Percentiles rank a stretch among this genome's conserved stretches.
These are phyloP conservation scores for Puccinia polysora DNA, from an alignment of 1,284 basidiomycete species.

Conservation along the genomic window DNA sequence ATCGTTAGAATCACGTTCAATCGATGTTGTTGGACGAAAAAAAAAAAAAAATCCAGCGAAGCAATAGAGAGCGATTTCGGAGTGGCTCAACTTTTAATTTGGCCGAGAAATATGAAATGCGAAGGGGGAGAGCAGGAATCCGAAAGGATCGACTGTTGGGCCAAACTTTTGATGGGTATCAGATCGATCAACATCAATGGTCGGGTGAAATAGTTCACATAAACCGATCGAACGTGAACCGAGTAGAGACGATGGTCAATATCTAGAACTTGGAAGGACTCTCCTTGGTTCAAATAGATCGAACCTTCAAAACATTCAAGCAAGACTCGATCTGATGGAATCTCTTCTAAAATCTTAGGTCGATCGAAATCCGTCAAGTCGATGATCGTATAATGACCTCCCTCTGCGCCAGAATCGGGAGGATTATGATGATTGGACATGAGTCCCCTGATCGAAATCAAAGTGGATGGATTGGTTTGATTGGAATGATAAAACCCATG, in stretches of 20 bases:
- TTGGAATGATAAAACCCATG: constrained; percentile 59
- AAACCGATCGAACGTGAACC: constrained; percentile 2
- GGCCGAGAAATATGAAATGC: constrained; percentile 2
- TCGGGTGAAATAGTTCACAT: constrained; percentile 28
- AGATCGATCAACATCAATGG: background rate
- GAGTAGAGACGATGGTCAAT: background rate
- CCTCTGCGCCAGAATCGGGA: constrained; percentile 67
- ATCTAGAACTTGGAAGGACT: background rate
- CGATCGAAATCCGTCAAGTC: constrained; percentile 59
- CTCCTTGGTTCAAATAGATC: constrained; percentile 54
- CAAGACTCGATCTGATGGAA: constrained; percentile 76
- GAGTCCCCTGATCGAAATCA: constrained; percentile 16
- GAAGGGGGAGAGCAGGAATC: constrained; percentile 14
- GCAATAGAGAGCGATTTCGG: no score
- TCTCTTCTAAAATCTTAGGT: constrained; percentile 67
- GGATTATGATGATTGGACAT: constrained; percentile 62
- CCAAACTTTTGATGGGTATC: background rate
- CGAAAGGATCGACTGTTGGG: constrained; percentile 8
- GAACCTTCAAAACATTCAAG: constrained; percentile 68
- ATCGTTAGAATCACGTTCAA: background rate
- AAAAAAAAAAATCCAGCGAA: background rate
- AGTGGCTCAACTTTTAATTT: constrained; percentile 11
- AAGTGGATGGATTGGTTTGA: background rate
- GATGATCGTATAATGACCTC: constrained; percentile 72
- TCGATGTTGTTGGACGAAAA: background rate